These are phyloP conservation scores for Geotrichum klebahnii DNA, from an alignment of 1,139 yeast species.

Conservation along the genomic window DNA sequence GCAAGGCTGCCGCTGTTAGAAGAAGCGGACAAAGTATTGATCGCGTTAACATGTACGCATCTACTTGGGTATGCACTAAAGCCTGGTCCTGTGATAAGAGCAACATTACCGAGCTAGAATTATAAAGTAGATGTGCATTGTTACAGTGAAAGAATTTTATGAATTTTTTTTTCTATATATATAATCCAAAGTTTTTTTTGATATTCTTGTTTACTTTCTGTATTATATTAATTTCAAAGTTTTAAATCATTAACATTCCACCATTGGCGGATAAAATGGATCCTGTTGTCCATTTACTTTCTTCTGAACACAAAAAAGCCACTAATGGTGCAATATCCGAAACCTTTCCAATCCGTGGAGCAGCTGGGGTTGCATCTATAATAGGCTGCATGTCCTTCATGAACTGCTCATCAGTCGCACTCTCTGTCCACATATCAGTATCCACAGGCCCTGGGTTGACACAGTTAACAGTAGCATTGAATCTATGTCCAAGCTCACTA, in stretches of 20 bases:
- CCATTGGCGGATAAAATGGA: constrained; percentile 4
- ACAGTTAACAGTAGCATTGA: constrained; percentile 33
- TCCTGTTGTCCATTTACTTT: constrained; percentile 2
- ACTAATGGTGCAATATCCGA: constrained; percentile 5
- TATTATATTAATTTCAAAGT: neutral
- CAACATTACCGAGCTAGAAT: constrained; percentile 8
- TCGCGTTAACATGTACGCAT: constrained; percentile 81
- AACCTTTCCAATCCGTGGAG: neutral
- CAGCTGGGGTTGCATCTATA: constrained; percentile 4
- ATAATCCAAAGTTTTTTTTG: too few species aligned
- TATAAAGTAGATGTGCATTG: too few species aligned
- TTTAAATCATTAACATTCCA: constrained; percentile 6
- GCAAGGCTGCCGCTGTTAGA: constrained; percentile 68
- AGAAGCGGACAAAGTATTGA: constrained; percentile 62
- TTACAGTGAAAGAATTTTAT: too few species aligned
- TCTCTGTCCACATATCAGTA: constrained; percentile 23
- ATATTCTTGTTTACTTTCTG: too few species aligned
- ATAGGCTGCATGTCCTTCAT: constrained; percentile 1
- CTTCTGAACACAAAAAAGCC: constrained; percentile 4
- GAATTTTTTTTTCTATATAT: too few species aligned
- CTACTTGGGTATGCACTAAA: constrained; percentile 80
- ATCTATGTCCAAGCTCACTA: constrained; percentile 44
- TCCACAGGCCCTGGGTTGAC: constrained; percentile 32
- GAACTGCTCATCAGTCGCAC: neutral
- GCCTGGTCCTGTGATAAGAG: neutral